Evolutionary conservation across 345 rosid species (phyloP).

Genomic region (Citrus sp.): DNA sequence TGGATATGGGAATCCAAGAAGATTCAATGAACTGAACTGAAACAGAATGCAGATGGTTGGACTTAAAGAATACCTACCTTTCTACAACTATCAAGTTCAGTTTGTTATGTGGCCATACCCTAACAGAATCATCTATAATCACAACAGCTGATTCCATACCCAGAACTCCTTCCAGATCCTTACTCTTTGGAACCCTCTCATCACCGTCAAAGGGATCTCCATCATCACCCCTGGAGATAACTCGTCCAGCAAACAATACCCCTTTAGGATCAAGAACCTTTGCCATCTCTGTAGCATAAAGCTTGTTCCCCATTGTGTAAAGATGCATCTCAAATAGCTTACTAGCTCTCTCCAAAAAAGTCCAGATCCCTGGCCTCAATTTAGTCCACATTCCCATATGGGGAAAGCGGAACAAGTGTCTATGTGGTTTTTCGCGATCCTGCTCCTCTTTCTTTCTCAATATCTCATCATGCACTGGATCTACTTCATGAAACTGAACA

Average conservation of each 20-base stretch:
- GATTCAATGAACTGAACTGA: background rate
- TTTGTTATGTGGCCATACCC: slow-evolving; percentile 97
- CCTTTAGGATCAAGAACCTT: slow-evolving; percentile 95
- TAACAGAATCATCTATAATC: slow-evolving; percentile 91
- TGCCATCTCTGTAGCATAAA: slow-evolving; percentile 99
- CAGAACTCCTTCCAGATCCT: slow-evolving; percentile 98
- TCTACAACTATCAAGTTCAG: slow-evolving; percentile 91
- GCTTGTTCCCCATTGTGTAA: slow-evolving; percentile 98
- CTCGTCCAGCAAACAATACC: slow-evolving; percentile 84
- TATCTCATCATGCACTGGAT: slow-evolving; percentile 74
- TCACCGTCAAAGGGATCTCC: slow-evolving; percentile 78
- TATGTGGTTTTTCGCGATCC: slow-evolving; percentile 78
- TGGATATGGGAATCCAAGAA: slow-evolving; percentile 6
- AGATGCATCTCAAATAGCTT: slow-evolving; percentile 90
- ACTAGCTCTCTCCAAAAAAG: slow-evolving; percentile 93
- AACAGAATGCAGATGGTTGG: background rate
- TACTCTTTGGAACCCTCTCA: slow-evolving; percentile 87
- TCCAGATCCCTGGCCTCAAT: slow-evolving; percentile 97
- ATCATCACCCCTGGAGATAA: slow-evolving; percentile 96
- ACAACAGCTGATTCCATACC: slow-evolving; percentile 98
- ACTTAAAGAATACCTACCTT: slow-evolving; percentile 42
- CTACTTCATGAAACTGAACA: slow-evolving; percentile 79
- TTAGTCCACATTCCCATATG: slow-evolving; percentile 99
- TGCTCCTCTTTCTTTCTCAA: slow-evolving; percentile 94
- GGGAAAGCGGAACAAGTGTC: slow-evolving; percentile 85